Conservation (phyloP, 176 grass and related monocot genomes). For the Puya raimondii region DNA sequence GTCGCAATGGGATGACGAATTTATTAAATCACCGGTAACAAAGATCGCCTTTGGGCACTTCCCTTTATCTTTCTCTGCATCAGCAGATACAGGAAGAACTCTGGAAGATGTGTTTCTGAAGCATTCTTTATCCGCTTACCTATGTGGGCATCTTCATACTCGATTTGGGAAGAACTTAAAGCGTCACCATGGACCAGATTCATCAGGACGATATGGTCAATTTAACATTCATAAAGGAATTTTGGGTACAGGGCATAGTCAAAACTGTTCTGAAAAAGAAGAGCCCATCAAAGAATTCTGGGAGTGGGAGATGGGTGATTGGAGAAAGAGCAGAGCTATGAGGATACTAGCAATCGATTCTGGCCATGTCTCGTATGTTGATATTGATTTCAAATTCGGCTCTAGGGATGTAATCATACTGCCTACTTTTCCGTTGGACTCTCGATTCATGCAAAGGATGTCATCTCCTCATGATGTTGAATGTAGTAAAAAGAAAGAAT, state of each 20-base stretch:
- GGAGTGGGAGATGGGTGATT: constrained; percentile 99
- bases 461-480: constrained; percentile 50
- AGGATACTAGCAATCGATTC: constrained; percentile 89
- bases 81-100: constrained; percentile 68
- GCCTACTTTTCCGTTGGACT: constrained; percentile 90
- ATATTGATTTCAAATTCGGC: constrained; percentile 86
- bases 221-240: constrained; percentile 64
- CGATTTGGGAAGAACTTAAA: constrained; percentile 97
- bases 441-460: constrained; percentile 86
- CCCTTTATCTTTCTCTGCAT: constrained; percentile 75
- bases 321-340: constrained; percentile 68
- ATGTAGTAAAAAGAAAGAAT: constrained; percentile 39
- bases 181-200: constrained; percentile 48
- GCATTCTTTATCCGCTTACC: constrained; percentile 69
- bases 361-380: constrained; percentile 76
- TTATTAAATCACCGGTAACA: constrained; percentile 35
- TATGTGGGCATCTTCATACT: constrained; percentile 88
- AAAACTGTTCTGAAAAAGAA: constrained; percentile 55
- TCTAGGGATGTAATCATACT: constrained; percentile 72
- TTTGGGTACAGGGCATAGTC: constrained; percentile 12
- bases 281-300: constrained; percentile 55
- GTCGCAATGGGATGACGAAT: constrained; percentile 60
- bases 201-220: constrained; percentile 52
- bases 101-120: constrained; percentile 79
- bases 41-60: constrained; percentile 80